Conservation (phyloP, 257 asterid species). For the Marsdenia floribunda region DNA sequence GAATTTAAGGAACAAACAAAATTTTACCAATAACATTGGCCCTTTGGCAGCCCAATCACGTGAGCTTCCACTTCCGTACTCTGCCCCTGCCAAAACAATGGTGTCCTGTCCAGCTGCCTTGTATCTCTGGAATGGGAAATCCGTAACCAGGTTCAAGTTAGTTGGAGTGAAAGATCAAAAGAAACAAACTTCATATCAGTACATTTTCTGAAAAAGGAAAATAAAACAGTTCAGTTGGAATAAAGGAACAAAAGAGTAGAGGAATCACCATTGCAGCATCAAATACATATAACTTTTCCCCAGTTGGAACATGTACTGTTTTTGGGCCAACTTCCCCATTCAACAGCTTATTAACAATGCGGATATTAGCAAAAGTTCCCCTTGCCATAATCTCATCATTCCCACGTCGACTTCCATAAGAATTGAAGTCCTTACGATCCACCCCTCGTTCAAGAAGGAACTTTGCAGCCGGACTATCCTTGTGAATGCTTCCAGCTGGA, state of each 20-base stretch:
- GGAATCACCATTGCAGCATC: slow-evolving; percentile 85
- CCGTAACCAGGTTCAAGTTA: slow-evolving; percentile 6
- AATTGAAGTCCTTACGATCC: slow-evolving; percentile 79
- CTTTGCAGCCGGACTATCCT: slow-evolving; percentile 94
- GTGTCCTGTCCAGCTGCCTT: slow-evolving; percentile 76
- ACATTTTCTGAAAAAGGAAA: background rate
- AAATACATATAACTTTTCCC: slow-evolving; percentile 68
- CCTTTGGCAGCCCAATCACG: slow-evolving; percentile 99
- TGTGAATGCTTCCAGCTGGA: slow-evolving; percentile 92
- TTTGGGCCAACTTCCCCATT: slow-evolving; percentile 93
- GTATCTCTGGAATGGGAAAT: slow-evolving; percentile 56
- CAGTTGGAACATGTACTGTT: slow-evolving; percentile 81
- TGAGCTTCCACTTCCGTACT: slow-evolving; percentile 98
- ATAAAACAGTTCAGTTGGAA: background rate
- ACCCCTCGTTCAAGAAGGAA: slow-evolving; percentile 72
- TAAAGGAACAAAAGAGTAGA: background rate
- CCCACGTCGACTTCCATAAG: slow-evolving; percentile 97
- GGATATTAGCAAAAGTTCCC: slow-evolving; percentile 95
- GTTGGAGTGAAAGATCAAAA: slow-evolving; percentile 3
- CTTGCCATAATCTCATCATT: slow-evolving; percentile 96
- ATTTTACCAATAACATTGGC: slow-evolving; percentile 81
- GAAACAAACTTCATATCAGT: background rate
- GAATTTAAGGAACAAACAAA: slow-evolving; percentile 1
- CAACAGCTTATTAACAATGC: slow-evolving; percentile 81
- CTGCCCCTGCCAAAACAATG: slow-evolving; percentile 93